Percentiles rank a stretch among this genome's conserved stretches.
phyloP scores from a whole-genome alignment of 2,329 filamentous ascomycete species.

The Talaromyces sp. region DNA sequence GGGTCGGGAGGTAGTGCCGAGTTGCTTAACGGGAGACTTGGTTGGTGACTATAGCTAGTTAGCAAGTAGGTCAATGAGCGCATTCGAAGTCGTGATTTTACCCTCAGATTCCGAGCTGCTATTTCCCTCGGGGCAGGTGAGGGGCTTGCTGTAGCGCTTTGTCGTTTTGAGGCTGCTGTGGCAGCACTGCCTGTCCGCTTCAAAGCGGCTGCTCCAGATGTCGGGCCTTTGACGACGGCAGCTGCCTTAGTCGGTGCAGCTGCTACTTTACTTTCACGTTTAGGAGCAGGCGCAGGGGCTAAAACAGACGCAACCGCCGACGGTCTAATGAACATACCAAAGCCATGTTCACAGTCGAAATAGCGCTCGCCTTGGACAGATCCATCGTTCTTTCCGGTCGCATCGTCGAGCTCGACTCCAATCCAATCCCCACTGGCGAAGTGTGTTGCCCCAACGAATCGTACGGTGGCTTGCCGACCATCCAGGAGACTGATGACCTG shows the following conservation, averaged over 20 bases:
- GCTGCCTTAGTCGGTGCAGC: slow-evolving; percentile 24
- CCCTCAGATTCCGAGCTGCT: slow-evolving; percentile 36
- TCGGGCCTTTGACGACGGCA: slow-evolving; percentile 38
- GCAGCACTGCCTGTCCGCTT: slow-evolving; percentile 48
- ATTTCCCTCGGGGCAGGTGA: slow-evolving; percentile 62
- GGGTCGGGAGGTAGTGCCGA: slow-evolving; percentile 48
- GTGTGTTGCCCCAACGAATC: slow-evolving; percentile 73
- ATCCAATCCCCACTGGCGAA: slow-evolving; percentile 86
- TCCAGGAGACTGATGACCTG: slow-evolving; percentile 77
- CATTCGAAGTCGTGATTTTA: slow-evolving; percentile 23
- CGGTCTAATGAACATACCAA: slow-evolving; percentile 85
- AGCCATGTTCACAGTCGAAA: slow-evolving; percentile 68
- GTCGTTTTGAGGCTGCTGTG: slow-evolving; percentile 50
- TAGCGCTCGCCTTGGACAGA: slow-evolving; percentile 83
- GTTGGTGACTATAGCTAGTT: slow-evolving; percentile 60
- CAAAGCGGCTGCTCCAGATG: slow-evolving; percentile 28
- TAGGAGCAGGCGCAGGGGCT: slow-evolving; percentile 17
- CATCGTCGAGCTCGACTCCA: slow-evolving; percentile 79
- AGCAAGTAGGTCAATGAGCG: slow-evolving; percentile 2
- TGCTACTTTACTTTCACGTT: slow-evolving; percentile 36
- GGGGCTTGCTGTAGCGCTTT: slow-evolving; percentile 70
- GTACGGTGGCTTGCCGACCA: slow-evolving; percentile 71
- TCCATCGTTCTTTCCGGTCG: slow-evolving; percentile 89
- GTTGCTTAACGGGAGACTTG: slow-evolving; percentile 76
- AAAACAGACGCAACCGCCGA: slow-evolving; percentile 59